Percentiles rank a stretch among this genome's conserved stretches.
Conservation (phyloP, 257 asterid genomes). For the Scutellaria barbata region DNA sequence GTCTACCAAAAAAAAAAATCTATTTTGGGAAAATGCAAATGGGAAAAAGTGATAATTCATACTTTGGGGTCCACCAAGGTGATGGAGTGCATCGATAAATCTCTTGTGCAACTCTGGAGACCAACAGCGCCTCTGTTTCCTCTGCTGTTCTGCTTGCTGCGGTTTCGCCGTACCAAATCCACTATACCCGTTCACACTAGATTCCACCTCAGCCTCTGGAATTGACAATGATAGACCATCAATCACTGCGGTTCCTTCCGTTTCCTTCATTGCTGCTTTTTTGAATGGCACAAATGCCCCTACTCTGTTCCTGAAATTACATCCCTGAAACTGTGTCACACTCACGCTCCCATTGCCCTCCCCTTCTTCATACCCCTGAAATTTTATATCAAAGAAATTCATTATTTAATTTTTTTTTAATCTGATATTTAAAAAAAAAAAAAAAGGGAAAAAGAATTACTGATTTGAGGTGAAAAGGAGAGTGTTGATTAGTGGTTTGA, state of each 20-base stretch:
- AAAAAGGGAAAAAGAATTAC: background rate
- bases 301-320: conserved; percentile 35
- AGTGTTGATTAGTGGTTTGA: conserved; percentile 22
- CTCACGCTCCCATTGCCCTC: background rate
- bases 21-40: background rate
- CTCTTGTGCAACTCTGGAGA: conserved; percentile 62
- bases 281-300: conserved; percentile 55
- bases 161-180: conserved; percentile 16
- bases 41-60: background rate
- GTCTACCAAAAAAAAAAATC: too few species aligned
- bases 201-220: conserved; percentile 29
- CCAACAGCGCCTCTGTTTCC: conserved; percentile 80
- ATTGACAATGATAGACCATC: conserved; percentile 40
- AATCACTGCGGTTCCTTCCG: conserved; percentile 24
- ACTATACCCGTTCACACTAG: conserved; percentile 25
- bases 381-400: too few species aligned
- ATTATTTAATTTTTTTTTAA: too few species aligned
- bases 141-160: conserved; percentile 40
- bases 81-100: conserved; percentile 59
- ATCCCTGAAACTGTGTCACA: background rate
- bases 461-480: background rate
- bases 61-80: conserved; percentile 74
- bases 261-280: conserved; percentile 29
- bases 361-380: conserved; percentile 45
- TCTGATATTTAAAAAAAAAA: background rate